A percentile compares a stretch with the other conserved stretches of the same genome.
These are phyloP conservation scores for Ophiostoma perfectum DNA, from an alignment of 2,329 filamentous ascomycete species.

Conservation along the genomic window DNA sequence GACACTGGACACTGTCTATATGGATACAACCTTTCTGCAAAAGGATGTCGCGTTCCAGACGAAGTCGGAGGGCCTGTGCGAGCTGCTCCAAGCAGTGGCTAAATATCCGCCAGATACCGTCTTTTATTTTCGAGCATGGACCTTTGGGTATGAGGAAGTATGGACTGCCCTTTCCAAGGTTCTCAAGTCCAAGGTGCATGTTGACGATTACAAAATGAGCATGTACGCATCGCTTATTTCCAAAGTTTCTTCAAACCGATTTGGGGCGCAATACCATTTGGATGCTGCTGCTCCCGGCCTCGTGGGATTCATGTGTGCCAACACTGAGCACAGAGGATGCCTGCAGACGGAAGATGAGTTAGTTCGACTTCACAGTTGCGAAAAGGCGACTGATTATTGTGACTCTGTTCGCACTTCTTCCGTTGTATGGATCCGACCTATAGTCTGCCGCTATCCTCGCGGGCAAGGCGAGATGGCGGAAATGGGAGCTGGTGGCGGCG, in stretches of 20 bases:
- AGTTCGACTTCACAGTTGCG: conserved; percentile 78
- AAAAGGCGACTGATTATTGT: conserved; percentile 60
- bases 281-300: conserved; percentile 60
- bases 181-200: conserved; percentile 55
- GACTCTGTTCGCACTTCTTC: conserved; percentile 40
- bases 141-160: conserved; percentile 82
- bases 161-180: conserved; percentile 69
- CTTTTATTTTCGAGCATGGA: conserved; percentile 86
- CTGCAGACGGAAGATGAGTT: conserved; percentile 45
- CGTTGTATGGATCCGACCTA: conserved; percentile 71
- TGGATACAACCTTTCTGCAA: conserved; percentile 73
- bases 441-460: conserved; percentile 59
- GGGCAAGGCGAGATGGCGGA: conserved; percentile 62
- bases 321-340: conserved; percentile 63
- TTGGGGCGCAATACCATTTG: conserved; percentile 37
- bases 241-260: not conserved
- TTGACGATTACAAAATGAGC: conserved; percentile 72
- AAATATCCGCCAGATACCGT: conserved; percentile 66
- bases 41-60: conserved; percentile 44
- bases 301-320: conserved; percentile 69
- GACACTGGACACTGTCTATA: conserved; percentile 72
- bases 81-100: conserved; percentile 64
- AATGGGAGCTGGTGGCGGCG: conserved; percentile 71
- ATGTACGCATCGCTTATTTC: conserved; percentile 58
- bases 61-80: conserved; percentile 68